phyloP scores from a whole-genome alignment of 106 monocot species.

The Ottelia alismoides region DNA sequence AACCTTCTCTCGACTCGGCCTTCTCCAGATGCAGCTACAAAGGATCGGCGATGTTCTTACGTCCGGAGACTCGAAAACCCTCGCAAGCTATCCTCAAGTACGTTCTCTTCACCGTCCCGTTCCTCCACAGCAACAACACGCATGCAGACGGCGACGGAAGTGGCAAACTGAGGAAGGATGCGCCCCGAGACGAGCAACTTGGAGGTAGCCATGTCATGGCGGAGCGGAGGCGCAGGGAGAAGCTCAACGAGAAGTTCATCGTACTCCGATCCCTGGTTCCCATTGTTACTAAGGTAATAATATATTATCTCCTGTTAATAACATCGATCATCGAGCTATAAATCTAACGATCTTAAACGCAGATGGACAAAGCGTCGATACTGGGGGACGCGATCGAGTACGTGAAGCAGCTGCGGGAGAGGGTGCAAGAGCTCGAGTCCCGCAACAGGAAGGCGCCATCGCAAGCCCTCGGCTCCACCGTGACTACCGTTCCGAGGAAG shows the following conservation, averaged over 20 bases:
- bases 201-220: conserved; percentile 63
- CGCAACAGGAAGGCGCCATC: too few relatives aligned
- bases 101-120: conserved; percentile 26
- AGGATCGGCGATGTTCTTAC: background rate
- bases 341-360: conserved; percentile 1
- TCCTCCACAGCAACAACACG: conserved; percentile 9
- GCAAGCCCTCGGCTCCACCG: too few relatives aligned
- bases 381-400: conserved; percentile 81
- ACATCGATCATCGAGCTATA: background rate
- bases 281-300: conserved; percentile 65
- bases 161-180: background rate
- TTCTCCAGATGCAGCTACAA: conserved; percentile 42
- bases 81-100: conserved; percentile 54
- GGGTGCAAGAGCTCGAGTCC: too few relatives aligned
- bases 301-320: background rate
- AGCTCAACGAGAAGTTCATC: conserved; percentile 77
- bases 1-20: conserved; percentile 18
- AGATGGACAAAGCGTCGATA: conserved; percentile 93
- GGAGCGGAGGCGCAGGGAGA: conserved; percentile 76
- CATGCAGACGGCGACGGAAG: conserved; percentile 8
- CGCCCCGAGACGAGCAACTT: conserved; percentile 7
- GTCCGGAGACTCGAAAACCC: background rate
- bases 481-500: too few relatives aligned
- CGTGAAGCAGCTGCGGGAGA: conserved; percentile 43
- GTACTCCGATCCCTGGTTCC: conserved; percentile 72